Evolutionary conservation across 176 grass and related monocot species (phyloP), one percentile per base, ranked within the genome.

Genomic region (Bothriochloa decipiens): DNA sequence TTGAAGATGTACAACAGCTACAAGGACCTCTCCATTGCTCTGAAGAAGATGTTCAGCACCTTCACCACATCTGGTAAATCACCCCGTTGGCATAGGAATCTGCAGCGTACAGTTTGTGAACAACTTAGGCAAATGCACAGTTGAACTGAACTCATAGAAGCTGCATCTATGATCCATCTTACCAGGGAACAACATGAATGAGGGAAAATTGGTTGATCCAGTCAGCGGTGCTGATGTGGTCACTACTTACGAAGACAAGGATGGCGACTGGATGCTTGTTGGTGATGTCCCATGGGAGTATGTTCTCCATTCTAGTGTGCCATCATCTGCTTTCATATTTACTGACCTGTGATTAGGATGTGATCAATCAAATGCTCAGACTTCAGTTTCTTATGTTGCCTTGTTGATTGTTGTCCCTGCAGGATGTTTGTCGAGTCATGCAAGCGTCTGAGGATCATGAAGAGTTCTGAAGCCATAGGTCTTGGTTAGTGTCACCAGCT

Each of bases 401-500:
- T 73, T 68, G 76, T 72, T 23, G 78, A 77, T 86, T 70, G 64
- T 20, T 18, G 47, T 71, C 85, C 6, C 39, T 89, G 65, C 88
- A 99, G 93, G 86, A 99, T 99, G 96, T 99, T 99, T 87, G 96
- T 99, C 33, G 93, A 92, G 52, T 96, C 93, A 83, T 99, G 96
- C 93, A 96, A 92, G 66, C 96, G 96, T 66, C 89, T 99, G 80
- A 83, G 96, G 85, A 99, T 99, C 88, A 99, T 96, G 96, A 99
- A 92, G 89, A 88, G 93, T 81, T 96, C 96, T 28, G 96, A 99
- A 89, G 96, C 96, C 65, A 94, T 96, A 35, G 96, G 93, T 80
- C 93, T 99, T 63, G 91, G 96, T 99, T 47, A 90, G 89, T 92
- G 26, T 72, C 47, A 84, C 88, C 7, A 67, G 32, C 42, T 45